Evolutionary conservation across 495 filamentous ascomycete genomes (phyloP).

Genomic region (Podospora bellae-mahoneyi): DNA sequence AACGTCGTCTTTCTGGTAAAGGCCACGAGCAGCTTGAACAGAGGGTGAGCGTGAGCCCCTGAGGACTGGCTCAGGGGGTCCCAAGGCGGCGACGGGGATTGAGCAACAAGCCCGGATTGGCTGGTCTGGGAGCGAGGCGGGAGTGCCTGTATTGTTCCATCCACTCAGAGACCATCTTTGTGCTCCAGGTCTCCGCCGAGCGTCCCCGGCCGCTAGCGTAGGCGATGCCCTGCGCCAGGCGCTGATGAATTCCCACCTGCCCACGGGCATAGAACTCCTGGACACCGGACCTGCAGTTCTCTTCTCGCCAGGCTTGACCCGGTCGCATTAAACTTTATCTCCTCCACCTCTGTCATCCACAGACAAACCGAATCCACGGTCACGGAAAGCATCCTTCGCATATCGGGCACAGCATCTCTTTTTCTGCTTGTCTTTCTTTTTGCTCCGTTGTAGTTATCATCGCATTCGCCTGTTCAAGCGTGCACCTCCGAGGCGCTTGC

Average conservation of each 20-base stretch:
- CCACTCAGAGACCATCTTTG: slow-evolving; percentile 1
- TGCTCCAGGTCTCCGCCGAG: not conserved
- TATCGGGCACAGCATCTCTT: not conserved
- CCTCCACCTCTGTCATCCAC: slow-evolving; percentile 3
- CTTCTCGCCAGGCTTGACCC: slow-evolving; percentile 5
- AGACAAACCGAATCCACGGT: not conserved
- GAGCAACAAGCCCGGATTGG: slow-evolving; percentile 1
- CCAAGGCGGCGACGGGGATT: not conserved
- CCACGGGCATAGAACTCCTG: too few species aligned
- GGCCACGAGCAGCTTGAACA: not conserved
- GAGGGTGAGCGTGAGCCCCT: not conserved
- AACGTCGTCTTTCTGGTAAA: not conserved
- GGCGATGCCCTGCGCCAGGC: not conserved
- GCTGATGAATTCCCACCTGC: not conserved
- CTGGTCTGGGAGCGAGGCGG: slow-evolving; percentile 6
- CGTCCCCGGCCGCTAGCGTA: not conserved
- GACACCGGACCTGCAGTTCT: slow-evolving; percentile 4
- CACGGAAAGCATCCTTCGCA: slow-evolving; percentile 1
- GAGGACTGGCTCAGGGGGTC: not conserved
- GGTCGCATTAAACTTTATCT: slow-evolving; percentile 8
- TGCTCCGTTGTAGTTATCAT: slow-evolving; percentile 7
- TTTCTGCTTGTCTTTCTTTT: slow-evolving; percentile 5
- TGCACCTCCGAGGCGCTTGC: not conserved
- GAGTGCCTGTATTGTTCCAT: not conserved
- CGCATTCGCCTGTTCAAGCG: slow-evolving; percentile 10